These are phyloP conservation scores for Bimuria novae-zelandiae DNA, from an alignment of 2,329 filamentous ascomycete species.

Conservation along the genomic window DNA sequence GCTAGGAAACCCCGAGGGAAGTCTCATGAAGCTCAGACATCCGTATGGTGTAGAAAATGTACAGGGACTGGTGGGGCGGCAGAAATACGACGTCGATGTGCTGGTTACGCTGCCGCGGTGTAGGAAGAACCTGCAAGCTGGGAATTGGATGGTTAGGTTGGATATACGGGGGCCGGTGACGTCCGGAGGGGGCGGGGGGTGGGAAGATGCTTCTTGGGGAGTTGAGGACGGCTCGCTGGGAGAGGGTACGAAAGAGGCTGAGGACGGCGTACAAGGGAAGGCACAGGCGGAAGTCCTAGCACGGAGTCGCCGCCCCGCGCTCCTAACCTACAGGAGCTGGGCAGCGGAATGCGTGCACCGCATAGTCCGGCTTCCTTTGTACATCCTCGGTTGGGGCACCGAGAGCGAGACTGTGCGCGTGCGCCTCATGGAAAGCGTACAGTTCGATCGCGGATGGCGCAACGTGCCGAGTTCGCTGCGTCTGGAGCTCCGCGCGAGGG, in stretches of 20 bases:
- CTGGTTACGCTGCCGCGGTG: slow-evolving; percentile 78
- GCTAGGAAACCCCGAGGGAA: no score
- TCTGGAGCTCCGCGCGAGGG: slow-evolving; percentile 72
- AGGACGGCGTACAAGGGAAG: slow-evolving; percentile 11
- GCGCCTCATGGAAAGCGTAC: slow-evolving; percentile 72
- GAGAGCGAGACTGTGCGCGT: slow-evolving; percentile 69
- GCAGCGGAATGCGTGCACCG: slow-evolving; percentile 35
- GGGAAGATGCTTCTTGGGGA: slow-evolving; percentile 41
- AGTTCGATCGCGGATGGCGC: slow-evolving; percentile 62
- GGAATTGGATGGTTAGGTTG: slow-evolving; percentile 94
- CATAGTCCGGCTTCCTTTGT: slow-evolving; percentile 61
- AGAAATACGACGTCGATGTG: slow-evolving; percentile 84
- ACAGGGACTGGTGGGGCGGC: slow-evolving; percentile 57
- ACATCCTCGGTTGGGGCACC: slow-evolving; percentile 67
- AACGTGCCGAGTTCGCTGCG: slow-evolving; percentile 59
- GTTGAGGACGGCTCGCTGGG: slow-evolving; percentile 28
- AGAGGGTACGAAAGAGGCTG: slow-evolving; percentile 11
- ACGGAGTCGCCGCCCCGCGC: slow-evolving; percentile 70
- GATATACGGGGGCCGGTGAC: slow-evolving; percentile 59
- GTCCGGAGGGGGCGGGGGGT: slow-evolving; percentile 21
- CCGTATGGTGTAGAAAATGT: slow-evolving; percentile 61
- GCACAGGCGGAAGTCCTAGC: slow-evolving; percentile 37
- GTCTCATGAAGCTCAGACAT: no score
- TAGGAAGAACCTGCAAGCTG: slow-evolving; percentile 71
- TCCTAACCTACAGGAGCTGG: slow-evolving; percentile 76